Conservation (phyloP, 2,329 filamentous ascomycete genomes). For the Talaromyces sp. region DNA sequence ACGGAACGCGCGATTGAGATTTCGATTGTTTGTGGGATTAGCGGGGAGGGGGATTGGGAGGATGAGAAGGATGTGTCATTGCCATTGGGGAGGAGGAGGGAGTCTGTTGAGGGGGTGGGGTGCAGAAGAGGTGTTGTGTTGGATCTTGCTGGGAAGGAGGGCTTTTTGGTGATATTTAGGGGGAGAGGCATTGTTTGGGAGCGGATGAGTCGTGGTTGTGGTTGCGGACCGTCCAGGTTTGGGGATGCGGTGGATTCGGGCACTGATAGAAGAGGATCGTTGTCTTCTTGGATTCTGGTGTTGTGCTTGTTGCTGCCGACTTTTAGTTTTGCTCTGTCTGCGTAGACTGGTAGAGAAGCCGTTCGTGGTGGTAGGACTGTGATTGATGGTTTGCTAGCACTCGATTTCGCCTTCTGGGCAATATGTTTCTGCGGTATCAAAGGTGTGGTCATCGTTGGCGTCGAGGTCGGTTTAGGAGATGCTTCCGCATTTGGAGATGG, state of each 20-base stretch:
- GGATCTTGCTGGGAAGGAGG: neutral
- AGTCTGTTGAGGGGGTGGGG: neutral
- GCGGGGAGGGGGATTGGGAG: constrained; percentile 15
- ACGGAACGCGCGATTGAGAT: constrained; percentile 42
- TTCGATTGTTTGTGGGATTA: constrained; percentile 27
- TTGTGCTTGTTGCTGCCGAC: neutral
- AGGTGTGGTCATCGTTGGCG: constrained; percentile 9
- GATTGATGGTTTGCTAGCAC: neutral
- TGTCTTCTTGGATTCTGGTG: neutral
- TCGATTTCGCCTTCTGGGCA: neutral
- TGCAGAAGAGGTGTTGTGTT: neutral
- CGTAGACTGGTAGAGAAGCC: neutral
- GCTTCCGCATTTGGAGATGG: neutral
- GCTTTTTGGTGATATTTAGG: constrained; percentile 14
- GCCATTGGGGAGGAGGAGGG: neutral
- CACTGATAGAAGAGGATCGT: neutral
- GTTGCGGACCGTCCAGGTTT: neutral
- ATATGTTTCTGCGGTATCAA: neutral
- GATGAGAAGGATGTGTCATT: neutral
- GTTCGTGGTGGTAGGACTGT: neutral
- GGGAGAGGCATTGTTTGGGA: constrained; percentile 18
- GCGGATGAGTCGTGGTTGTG: neutral
- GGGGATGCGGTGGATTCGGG: neutral
- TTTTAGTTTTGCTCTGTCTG: neutral
- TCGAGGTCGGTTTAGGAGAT: constrained; percentile 6